These are phyloP conservation scores for Epichloe aotearoae DNA, from an alignment of 2,329 filamentous ascomycete species.

Conservation along the genomic window DNA sequence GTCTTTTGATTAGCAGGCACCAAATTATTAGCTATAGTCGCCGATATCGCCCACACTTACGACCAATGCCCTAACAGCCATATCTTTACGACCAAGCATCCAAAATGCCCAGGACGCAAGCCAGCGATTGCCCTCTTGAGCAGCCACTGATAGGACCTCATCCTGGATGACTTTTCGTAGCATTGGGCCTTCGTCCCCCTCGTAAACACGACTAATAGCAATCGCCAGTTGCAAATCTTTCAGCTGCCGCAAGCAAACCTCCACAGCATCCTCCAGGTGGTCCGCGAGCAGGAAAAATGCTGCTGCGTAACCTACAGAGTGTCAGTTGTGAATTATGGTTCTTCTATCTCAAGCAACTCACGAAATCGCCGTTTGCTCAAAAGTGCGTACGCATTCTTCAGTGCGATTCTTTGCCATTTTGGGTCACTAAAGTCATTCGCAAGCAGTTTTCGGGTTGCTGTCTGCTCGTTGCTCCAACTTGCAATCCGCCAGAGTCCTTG, in stretches of 20 bases:
- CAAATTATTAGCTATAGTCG: not conserved
- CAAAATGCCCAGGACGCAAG: constrained; percentile 92
- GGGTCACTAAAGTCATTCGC: constrained; percentile 83
- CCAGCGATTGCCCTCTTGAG: constrained; percentile 79
- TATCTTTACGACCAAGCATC: constrained; percentile 70
- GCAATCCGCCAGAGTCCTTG: constrained; percentile 93
- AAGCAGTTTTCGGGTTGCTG: constrained; percentile 63
- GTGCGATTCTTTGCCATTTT: constrained; percentile 75
- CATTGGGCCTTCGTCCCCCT: constrained; percentile 63
- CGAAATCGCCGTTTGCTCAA: constrained; percentile 82
- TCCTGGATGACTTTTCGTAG: constrained; percentile 64
- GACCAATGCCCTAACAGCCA: constrained; percentile 72
- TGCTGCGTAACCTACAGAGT: constrained; percentile 65
- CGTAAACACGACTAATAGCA: constrained; percentile 75
- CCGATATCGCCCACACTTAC: constrained; percentile 32
- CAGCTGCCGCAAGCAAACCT: constrained; percentile 75
- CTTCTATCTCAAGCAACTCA: constrained; percentile 19
- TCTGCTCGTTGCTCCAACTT: constrained; percentile 75
- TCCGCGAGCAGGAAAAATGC: constrained; percentile 91
- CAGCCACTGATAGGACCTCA: constrained; percentile 63
- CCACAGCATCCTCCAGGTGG: constrained; percentile 70
- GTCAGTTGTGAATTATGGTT: not conserved
- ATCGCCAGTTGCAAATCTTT: constrained; percentile 84
- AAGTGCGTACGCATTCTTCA: constrained; percentile 94
- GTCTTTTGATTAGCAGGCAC: not conserved